phyloP scores from a whole-genome alignment of 2,329 filamentous ascomycete genomes.

The Ophiostoma piceae region DNA sequence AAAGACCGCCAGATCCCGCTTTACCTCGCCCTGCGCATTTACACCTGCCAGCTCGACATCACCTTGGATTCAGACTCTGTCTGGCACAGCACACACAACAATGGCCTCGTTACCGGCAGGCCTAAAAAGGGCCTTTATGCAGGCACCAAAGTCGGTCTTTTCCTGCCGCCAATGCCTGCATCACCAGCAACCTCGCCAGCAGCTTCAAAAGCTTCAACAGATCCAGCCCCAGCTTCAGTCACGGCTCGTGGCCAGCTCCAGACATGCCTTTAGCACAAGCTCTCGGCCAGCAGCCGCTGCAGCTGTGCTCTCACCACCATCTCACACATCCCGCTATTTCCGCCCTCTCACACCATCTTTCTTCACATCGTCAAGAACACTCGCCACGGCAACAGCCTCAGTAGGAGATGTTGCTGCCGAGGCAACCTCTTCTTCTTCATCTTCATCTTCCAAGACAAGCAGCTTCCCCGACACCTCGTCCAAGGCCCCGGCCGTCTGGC shows the following conservation, averaged over 20 bases:
- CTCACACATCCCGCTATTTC: not conserved
- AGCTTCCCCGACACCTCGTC: constrained; percentile 58
- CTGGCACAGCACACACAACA: constrained; percentile 9
- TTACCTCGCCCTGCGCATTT: not conserved
- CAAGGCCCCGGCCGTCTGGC: constrained; percentile 82
- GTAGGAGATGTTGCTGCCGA: constrained; percentile 21
- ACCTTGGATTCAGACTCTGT: not conserved
- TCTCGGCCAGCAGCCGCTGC: not conserved
- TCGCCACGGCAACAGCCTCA: constrained; percentile 22
- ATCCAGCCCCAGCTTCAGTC: not conserved
- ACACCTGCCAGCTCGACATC: not conserved
- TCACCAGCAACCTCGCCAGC: constrained; percentile 28
- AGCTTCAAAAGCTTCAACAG: constrained; percentile 6
- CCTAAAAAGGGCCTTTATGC: constrained; percentile 30
- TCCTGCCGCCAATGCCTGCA: constrained; percentile 47
- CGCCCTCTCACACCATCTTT: not conserved
- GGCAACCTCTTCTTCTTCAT: constrained; percentile 26
- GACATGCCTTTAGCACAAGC: constrained; percentile 15
- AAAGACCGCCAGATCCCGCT: constrained; percentile 10
- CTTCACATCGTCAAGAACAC: not conserved
- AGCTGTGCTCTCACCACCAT: not conserved
- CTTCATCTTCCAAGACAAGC: constrained; percentile 31
- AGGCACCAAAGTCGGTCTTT: constrained; percentile 35
- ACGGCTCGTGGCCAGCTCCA: not conserved
- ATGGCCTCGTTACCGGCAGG: constrained; percentile 33